Percentiles rank a stretch among this genome's conserved stretches.
These are phyloP conservation scores for Lathyrus sativus DNA, from an alignment of 306 rosid genomes.

Conservation along the genomic window DNA sequence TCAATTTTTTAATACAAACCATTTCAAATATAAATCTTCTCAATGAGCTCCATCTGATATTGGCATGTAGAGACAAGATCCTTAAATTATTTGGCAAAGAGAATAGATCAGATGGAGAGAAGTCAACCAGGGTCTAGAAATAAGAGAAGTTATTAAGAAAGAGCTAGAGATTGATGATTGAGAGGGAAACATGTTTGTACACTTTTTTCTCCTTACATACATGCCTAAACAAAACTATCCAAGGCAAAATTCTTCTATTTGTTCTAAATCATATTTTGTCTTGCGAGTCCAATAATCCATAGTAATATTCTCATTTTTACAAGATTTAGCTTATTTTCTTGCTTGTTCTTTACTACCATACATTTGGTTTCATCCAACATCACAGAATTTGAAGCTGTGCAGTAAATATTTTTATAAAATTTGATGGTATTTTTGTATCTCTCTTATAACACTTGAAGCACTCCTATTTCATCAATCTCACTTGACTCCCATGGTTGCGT, in stretches of 20 bases:
- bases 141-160: too few species aligned
- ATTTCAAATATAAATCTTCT: not conserved
- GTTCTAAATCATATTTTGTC: not conserved
- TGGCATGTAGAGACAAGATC: too few species aligned
- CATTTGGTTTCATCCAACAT: conserved; percentile 17
- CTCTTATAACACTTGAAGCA: not conserved
- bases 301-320: not conserved
- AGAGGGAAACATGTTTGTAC: too few species aligned
- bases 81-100: too few species aligned
- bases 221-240: not conserved
- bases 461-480: not conserved
- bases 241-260: not conserved
- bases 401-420: not conserved
- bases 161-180: too few species aligned
- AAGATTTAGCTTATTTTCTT: not conserved
- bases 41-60: not conserved
- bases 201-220: not conserved
- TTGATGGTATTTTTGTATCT: not conserved
- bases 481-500: too few species aligned
- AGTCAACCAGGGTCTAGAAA: too few species aligned
- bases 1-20: not conserved
- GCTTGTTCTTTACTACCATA: not conserved
- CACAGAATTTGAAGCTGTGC: not conserved
- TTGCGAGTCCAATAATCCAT: not conserved
- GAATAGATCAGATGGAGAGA: too few species aligned